Base-by-base conservation (phyloP, 2,329 filamentous ascomycete species). In the Xylariomycetidae sp. region DNA sequence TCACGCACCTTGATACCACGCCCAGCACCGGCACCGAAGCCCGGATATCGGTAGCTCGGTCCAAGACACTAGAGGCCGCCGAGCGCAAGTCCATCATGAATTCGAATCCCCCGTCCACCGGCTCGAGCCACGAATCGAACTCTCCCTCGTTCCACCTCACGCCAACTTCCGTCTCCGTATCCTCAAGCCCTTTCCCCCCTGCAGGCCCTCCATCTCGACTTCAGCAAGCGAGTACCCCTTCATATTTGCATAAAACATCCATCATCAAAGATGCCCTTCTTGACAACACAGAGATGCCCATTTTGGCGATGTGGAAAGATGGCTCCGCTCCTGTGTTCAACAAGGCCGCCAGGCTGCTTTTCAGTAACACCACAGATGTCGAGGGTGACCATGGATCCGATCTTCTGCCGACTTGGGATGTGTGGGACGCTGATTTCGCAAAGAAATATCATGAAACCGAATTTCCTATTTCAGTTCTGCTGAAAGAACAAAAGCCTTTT, bases 261-360 rank as follows among this genome's bases (percentile, higher is more conserved):
- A 67, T 79, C 31, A 76, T 90, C 63, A 89, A 88, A 55, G 83
- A 89, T 52, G 82, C 83, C 1, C 67, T 89, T 14, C 62, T 90
- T 6, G 82, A 87, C 50, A 84, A 78, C 24, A 84, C 85, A 17
- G 73, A 77, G 40, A 78, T 85, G 52, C 84, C 85, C 0, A 80
- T 86, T 15, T 64, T 88, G 27, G 80, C 82, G 16, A 84, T 88
- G 77, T 89, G 85, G 85, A 82, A 80, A 50, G 85, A 90, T 44
- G 76, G 82, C 33, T 82, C 75, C 29, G 77, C 87, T 29, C 79
- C 76, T 0, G 78, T 87, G 26, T 79, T 83, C 4, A 90, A 90
- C 49, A 74, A 72, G 45, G 81, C 82, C 4, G 74, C 74, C 10
- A 63, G 71, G 10, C 56, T 60, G 4, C 56, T 81, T n/a, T 67